Evolutionary conservation across 371 early-diverging fungal species (phyloP).

Genomic region (Coemansia sp.): DNA sequence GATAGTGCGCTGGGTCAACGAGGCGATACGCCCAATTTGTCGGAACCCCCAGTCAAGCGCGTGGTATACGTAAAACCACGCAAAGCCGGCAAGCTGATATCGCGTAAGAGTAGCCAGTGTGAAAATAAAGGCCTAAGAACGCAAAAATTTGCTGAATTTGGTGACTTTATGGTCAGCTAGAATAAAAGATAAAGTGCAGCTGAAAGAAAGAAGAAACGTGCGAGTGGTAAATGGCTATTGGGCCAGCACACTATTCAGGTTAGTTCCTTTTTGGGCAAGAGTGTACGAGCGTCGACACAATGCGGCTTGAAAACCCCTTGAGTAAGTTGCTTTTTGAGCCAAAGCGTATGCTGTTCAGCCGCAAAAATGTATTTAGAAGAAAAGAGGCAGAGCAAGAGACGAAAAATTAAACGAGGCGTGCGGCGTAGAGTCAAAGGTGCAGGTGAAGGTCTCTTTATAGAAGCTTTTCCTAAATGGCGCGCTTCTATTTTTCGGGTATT

Average conservation of each 20-base stretch:
- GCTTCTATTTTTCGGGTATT: not conserved
- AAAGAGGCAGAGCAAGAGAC: not conserved
- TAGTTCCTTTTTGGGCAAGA: not conserved
- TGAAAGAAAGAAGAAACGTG: slow-evolving; percentile 3
- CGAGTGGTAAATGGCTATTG: not conserved
- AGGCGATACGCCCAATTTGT: slow-evolving; percentile 23
- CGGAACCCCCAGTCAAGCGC: slow-evolving; percentile 41
- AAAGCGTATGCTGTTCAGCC: not conserved
- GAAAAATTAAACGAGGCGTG: not conserved
- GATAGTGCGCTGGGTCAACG: slow-evolving; percentile 12
- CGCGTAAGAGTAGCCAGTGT: slow-evolving; percentile 41
- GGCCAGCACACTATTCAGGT: not conserved
- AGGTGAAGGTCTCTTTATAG: too few relatives aligned
- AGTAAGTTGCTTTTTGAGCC: not conserved
- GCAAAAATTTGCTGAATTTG: too few relatives aligned
- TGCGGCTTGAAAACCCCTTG: not conserved
- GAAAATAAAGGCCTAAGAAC: too few relatives aligned
- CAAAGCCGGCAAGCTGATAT: slow-evolving; percentile 40
- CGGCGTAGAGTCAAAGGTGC: too few relatives aligned
- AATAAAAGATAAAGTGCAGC: slow-evolving; percentile 2
- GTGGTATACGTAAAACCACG: slow-evolving; percentile 49
- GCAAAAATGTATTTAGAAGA: not conserved
- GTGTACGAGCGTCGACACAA: not conserved
- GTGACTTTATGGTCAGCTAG: not conserved
- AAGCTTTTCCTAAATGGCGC: too few relatives aligned